Percentiles rank a stretch among this genome's conserved stretches.
Evolutionary conservation across 2,329 filamentous ascomycete genomes (phyloP).

Genomic region (Talaromyces atroroseus): DNA sequence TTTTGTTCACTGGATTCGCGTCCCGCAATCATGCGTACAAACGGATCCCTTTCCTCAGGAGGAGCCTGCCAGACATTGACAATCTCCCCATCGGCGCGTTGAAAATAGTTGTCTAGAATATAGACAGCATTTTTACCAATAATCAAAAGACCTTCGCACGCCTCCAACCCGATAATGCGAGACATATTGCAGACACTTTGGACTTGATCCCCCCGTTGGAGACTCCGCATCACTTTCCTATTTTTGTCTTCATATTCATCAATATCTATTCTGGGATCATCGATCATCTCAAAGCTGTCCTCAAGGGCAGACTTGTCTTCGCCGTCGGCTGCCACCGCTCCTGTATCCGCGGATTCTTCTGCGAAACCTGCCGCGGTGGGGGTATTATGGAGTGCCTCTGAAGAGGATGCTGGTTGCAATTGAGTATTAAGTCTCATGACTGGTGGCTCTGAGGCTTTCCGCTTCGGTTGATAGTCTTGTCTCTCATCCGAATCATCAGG

Average conservation of each 20-base stretch:
- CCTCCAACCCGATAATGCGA: slow-evolving; percentile 86
- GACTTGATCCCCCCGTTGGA: slow-evolving; percentile 85
- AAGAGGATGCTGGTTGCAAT: slow-evolving; percentile 34
- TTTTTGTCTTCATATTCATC: slow-evolving; percentile 97
- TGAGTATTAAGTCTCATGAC: slow-evolving; percentile 44
- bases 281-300: slow-evolving; percentile 93
- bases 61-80: slow-evolving; percentile 95
- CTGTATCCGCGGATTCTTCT: slow-evolving; percentile 28
- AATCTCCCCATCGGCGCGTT: slow-evolving; percentile 90
- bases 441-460: slow-evolving; percentile 56
- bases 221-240: slow-evolving; percentile 89
- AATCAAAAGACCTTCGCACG: slow-evolving; percentile 87
- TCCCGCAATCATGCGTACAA: slow-evolving; percentile 86
- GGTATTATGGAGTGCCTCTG: slow-evolving; percentile 37
- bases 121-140: slow-evolving; percentile 89
- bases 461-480: slow-evolving; percentile 78
- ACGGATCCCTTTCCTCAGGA: slow-evolving; percentile 85
- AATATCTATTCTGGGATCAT: slow-evolving; percentile 80
- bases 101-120: slow-evolving; percentile 94
- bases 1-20: slow-evolving; percentile 59
- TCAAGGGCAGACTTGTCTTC: slow-evolving; percentile 52
- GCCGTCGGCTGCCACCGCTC: slow-evolving; percentile 26
- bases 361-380: slow-evolving; percentile 25
- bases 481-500: slow-evolving; percentile 66
- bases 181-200: slow-evolving; percentile 95